phyloP scores from a whole-genome alignment of 352 stramenopile genomes.

The Globisporangium cederbergense region DNA sequence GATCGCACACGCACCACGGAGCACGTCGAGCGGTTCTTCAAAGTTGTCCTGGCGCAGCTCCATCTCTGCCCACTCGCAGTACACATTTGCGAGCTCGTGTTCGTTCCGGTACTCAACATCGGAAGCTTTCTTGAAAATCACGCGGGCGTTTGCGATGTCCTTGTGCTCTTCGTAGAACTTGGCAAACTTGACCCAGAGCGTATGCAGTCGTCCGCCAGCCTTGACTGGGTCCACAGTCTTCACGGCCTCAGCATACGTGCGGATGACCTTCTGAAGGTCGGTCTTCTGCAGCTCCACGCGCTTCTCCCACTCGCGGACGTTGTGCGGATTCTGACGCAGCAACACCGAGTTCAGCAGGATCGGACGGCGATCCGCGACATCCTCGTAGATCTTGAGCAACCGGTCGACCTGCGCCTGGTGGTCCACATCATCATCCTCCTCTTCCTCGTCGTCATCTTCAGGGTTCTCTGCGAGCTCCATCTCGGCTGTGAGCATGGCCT shows the following conservation, averaged over 20 bases:
- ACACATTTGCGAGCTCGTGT: constrained; percentile 94
- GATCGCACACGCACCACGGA: constrained; percentile 75
- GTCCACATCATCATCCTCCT: constrained; percentile 50
- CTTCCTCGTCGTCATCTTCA: constrained; percentile 66
- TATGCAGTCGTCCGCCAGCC: constrained; percentile 83
- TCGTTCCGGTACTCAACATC: constrained; percentile 73
- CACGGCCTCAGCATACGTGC: constrained; percentile 88
- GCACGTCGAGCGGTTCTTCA: constrained; percentile 90
- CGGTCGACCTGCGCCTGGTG: constrained; percentile 74
- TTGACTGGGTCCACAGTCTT: constrained; percentile 89
- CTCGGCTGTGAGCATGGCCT: constrained; percentile 95
- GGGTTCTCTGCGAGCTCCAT: constrained; percentile 82
- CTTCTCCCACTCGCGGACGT: constrained; percentile 98
- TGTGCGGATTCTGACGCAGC: constrained; percentile 98
- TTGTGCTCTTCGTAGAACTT: constrained; percentile 94
- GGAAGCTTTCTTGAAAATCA: constrained; percentile 90
- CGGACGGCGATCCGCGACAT: constrained; percentile 94
- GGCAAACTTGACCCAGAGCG: constrained; percentile 94
- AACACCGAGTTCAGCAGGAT: constrained; percentile 95
- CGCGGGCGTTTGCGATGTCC: constrained; percentile 90
- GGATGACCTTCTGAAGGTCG: constrained; percentile 64
- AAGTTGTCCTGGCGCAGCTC: constrained; percentile 95
- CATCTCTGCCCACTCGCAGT: constrained; percentile 95
- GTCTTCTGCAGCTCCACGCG: constrained; percentile 83
- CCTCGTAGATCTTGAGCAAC: constrained; percentile 83